phyloP scores from a whole-genome alignment of 78 protist genomes.

The Isochrysis galbana region DNA sequence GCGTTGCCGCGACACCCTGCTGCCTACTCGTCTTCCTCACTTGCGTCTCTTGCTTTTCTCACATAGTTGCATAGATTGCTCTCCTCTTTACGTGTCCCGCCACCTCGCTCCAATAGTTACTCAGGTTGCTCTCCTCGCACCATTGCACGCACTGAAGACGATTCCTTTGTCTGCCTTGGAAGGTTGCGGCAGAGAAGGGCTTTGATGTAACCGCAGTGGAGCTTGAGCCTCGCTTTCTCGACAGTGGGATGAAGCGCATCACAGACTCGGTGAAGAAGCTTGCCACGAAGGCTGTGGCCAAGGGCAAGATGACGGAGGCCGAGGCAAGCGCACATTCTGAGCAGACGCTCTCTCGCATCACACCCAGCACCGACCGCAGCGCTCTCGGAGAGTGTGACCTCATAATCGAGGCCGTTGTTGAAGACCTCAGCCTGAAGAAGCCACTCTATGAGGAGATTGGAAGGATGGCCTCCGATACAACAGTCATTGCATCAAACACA shows the following conservation, averaged over 20 bases:
- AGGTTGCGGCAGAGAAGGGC: no score
- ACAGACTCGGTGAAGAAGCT: background rate
- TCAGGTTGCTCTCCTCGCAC: no score
- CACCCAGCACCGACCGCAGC: background rate
- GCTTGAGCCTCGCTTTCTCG: background rate
- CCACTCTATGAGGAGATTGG: background rate
- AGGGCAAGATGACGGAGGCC: background rate
- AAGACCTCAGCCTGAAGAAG: slow-evolving; percentile 52
- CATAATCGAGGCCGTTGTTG: slow-evolving; percentile 63
- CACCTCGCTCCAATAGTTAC: no score
- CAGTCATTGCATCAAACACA: slow-evolving; percentile 51
- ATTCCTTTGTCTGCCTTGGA: no score
- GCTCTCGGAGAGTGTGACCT: background rate
- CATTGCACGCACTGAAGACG: no score
- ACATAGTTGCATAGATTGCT: no score
- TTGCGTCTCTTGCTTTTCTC: no score
- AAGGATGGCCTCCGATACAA: background rate
- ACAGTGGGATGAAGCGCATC: background rate
- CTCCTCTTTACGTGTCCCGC: no score
- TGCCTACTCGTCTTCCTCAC: no score
- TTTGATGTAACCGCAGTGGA: slow-evolving; percentile 6
- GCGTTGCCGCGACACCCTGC: no score
- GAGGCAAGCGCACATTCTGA: background rate
- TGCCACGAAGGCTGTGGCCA: background rate
- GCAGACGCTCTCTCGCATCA: background rate